Conservation (phyloP, 768 basidiomycete genomes). For the Chalciporus piperatus region DNA sequence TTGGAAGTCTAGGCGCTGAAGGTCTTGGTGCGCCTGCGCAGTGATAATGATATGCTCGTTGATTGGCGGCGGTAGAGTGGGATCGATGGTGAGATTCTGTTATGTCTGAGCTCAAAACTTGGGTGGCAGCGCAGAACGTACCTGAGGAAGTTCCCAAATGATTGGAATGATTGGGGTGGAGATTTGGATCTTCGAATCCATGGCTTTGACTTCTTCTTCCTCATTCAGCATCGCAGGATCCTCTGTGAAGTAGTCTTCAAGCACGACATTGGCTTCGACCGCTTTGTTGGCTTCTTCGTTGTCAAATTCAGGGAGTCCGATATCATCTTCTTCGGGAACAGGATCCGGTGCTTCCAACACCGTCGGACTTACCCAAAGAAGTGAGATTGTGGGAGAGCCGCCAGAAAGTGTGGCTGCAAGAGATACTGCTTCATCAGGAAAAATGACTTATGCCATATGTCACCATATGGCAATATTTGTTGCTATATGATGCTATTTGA, state of each 20-base stretch:
- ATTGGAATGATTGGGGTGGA: not conserved
- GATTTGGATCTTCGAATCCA: not conserved
- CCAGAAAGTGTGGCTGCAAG: too few species aligned
- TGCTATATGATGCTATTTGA: too few species aligned
- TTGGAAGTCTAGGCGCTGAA: conserved; percentile 7
- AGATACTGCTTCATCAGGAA: too few species aligned
- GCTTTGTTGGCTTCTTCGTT: too few species aligned
- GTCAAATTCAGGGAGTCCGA: too few species aligned
- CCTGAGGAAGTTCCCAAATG: not conserved
- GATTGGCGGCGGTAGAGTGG: not conserved
- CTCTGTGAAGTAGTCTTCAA: not conserved
- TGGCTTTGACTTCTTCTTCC: not conserved
- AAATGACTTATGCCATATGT: too few species aligned
- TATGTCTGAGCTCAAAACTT: not conserved
- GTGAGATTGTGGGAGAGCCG: too few species aligned
- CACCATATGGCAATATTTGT: too few species aligned
- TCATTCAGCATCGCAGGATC: not conserved
- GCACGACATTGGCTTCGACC: not conserved
- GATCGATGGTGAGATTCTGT: not conserved
- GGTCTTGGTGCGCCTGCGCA: not conserved
- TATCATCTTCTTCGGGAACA: too few species aligned
- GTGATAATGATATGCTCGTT: not conserved
- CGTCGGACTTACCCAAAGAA: too few species aligned
- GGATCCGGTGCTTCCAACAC: not conserved
- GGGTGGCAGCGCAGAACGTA: not conserved